These are phyloP conservation scores for Coemansia sp. DNA, from an alignment of 371 early-diverging fungal species.

Conservation along the genomic window DNA sequence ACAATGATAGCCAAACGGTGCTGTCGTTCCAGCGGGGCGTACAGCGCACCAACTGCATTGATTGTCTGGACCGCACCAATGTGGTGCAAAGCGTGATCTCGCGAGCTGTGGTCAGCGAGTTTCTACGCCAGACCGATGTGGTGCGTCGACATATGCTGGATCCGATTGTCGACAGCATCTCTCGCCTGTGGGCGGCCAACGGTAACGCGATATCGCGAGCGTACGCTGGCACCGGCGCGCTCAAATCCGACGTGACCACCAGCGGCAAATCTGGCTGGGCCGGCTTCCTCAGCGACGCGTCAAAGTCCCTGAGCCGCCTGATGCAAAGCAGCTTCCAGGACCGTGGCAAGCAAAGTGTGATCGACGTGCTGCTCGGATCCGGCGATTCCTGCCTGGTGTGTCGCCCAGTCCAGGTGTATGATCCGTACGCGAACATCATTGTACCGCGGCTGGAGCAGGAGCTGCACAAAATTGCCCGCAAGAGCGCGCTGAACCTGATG, in stretches of 20 bases:
- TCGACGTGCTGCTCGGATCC: conserved; percentile 77
- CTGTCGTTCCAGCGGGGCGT: conserved; percentile 74
- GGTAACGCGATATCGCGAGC: conserved; percentile 92
- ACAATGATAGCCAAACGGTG: conserved; percentile 57
- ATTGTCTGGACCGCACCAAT: conserved; percentile 92
- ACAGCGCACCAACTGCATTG: conserved; percentile 95
- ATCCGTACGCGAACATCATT: conserved; percentile 23
- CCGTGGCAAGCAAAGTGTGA: conserved; percentile 84
- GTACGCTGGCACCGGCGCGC: conserved; percentile 98
- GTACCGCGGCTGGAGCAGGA: conserved; percentile 48
- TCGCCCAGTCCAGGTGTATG: conserved; percentile 50
- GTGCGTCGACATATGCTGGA: conserved; percentile 20
- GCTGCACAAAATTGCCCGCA: conserved; percentile 37
- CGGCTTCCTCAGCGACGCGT: conserved; percentile 87
- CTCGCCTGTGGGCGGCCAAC: conserved; percentile 56
- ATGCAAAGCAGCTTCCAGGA: conserved; percentile 93
- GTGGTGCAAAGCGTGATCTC: conserved; percentile 69
- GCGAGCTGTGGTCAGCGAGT: conserved; percentile 47
- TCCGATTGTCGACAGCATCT: conserved; percentile 36
- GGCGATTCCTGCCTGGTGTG: conserved; percentile 51
- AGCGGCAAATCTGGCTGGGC: conserved; percentile 72
- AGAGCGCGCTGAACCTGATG: conserved; percentile 25
- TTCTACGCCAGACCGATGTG: conserved; percentile 35
- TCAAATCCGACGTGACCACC: conserved; percentile 89
- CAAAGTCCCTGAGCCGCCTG: conserved; percentile 88